A percentile compares a stretch with the other conserved stretches of the same genome.
Conservation (phyloP, 257 asterid species). For the Fraxinus quadrangulata region DNA sequence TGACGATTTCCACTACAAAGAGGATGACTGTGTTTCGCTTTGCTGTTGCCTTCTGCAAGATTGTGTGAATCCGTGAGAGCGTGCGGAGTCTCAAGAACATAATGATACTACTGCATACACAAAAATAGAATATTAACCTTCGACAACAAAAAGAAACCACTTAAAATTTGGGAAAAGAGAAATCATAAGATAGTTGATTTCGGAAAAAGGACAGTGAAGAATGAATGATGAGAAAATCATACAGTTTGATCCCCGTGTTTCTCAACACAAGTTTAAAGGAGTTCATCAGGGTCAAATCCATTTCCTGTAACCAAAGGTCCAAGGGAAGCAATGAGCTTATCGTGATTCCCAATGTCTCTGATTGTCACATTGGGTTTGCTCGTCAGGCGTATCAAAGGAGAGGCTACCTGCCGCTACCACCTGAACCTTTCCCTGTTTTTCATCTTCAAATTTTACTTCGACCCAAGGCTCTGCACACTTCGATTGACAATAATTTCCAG, state of each 20-base stretch:
- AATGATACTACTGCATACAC: conserved; percentile 71
- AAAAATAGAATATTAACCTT: not conserved
- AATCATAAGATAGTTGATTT: not conserved
- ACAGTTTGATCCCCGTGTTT: conserved; percentile 87
- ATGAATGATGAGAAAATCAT: conserved; percentile 11
- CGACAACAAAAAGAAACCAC: not conserved
- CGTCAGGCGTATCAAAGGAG: conserved; percentile 85
- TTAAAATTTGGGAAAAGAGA: not conserved
- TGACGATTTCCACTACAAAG: conserved; percentile 79
- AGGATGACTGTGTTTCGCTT: conserved; percentile 86
- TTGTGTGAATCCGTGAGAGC: conserved; percentile 93
- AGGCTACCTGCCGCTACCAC: conserved; percentile 96
- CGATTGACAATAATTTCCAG: conserved; percentile 98
- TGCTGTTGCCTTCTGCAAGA: conserved; percentile 85
- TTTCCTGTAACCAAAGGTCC: conserved; percentile 98
- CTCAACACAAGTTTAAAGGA: conserved; percentile 67
- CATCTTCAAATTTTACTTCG: conserved; percentile 92
- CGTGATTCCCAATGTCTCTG: conserved; percentile 91
- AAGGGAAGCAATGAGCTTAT: conserved; percentile 84
- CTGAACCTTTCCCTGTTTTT: conserved; percentile 79
- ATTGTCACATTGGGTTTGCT: conserved; percentile 87
- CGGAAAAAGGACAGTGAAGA: not conserved
- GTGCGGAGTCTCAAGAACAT: conserved; percentile 82
- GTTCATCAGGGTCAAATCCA: conserved; percentile 82
- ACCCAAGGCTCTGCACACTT: conserved; percentile 99